Conservation (phyloP, 2,329 filamentous ascomycete genomes). For the Beauveria sp. region DNA sequence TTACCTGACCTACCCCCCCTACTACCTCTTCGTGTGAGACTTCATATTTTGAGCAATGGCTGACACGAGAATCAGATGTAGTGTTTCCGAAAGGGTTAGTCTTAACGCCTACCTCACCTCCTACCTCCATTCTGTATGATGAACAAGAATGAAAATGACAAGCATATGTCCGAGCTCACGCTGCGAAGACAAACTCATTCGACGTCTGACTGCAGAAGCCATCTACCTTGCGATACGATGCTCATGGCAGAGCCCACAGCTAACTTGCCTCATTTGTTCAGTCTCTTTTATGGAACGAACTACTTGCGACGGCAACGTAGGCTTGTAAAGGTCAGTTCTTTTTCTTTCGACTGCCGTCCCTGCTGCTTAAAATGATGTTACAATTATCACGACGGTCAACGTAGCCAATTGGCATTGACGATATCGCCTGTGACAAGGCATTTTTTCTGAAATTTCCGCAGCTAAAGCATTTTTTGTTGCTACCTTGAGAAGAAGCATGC, state of each 20-base stretch:
- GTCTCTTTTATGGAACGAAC: background rate
- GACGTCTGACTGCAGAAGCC: slow-evolving; percentile 12
- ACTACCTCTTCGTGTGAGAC: slow-evolving; percentile 10
- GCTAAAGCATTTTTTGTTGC: background rate
- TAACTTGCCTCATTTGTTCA: background rate
- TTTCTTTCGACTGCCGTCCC: background rate
- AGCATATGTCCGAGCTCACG: slow-evolving; percentile 92
- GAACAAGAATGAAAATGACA: slow-evolving; percentile 80
- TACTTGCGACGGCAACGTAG: background rate
- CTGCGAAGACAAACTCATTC: slow-evolving; percentile 34
- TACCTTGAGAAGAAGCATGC: background rate
- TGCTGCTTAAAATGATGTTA: slow-evolving; percentile 30
- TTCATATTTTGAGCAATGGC: slow-evolving; percentile 16
- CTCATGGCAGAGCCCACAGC: background rate
- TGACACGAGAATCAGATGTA: slow-evolving; percentile 17
- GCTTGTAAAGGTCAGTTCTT: slow-evolving; percentile 21
- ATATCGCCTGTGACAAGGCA: slow-evolving; percentile 41
- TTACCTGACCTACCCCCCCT: slow-evolving; percentile 32
- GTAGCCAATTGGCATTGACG: slow-evolving; percentile 39
- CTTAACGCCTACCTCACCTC: slow-evolving; percentile 9
- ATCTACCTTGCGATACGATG: background rate
- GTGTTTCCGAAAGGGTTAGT: slow-evolving; percentile 12
- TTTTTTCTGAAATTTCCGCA: slow-evolving; percentile 21
- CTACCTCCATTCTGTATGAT: slow-evolving; percentile 50
- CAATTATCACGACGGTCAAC: slow-evolving; percentile 42